These are phyloP conservation scores for Emiliania huxleyi DNA, from an alignment of 78 protist species.

Conservation along the genomic window DNA sequence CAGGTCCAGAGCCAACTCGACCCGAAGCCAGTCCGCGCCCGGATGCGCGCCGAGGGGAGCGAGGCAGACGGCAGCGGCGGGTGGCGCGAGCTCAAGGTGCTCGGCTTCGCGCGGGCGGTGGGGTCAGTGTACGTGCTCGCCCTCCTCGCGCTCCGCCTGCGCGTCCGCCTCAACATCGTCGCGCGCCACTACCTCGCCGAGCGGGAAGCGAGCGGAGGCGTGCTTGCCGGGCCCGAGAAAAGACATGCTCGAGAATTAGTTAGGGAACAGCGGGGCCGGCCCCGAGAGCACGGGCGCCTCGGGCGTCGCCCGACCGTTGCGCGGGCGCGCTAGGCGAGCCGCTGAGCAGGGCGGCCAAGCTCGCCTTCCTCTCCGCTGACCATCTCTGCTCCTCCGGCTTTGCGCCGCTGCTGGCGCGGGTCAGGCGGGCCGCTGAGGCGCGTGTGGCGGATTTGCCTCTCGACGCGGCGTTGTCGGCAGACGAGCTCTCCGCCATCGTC, in stretches of 20 bases:
- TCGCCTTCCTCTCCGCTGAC: neutral
- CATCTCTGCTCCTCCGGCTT: neutral
- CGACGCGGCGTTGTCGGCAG: neutral
- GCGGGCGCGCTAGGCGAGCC: neutral
- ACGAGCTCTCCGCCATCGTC: neutral
- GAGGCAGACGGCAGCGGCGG: neutral
- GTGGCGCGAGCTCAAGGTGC: neutral
- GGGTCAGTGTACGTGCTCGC: neutral
- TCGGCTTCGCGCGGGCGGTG: neutral
- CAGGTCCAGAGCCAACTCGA: neutral
- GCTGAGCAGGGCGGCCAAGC: neutral
- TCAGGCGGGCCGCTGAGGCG: neutral
- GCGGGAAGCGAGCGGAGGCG: neutral
- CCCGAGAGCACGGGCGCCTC: too few species aligned
- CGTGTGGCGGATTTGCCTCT: neutral
- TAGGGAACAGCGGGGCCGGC: too few species aligned
- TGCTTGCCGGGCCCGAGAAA: too few species aligned
- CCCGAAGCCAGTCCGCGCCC: neutral
- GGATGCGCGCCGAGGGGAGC: neutral
- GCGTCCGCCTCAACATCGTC: neutral
- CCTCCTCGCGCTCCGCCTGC: neutral
- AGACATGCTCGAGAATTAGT: too few species aligned
- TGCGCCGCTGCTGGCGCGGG: neutral
- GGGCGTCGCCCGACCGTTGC: neutral
- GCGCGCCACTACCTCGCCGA: neutral